phyloP scores from a whole-genome alignment of 2,329 filamentous ascomycete species.

The Xylaria arbuscula region DNA sequence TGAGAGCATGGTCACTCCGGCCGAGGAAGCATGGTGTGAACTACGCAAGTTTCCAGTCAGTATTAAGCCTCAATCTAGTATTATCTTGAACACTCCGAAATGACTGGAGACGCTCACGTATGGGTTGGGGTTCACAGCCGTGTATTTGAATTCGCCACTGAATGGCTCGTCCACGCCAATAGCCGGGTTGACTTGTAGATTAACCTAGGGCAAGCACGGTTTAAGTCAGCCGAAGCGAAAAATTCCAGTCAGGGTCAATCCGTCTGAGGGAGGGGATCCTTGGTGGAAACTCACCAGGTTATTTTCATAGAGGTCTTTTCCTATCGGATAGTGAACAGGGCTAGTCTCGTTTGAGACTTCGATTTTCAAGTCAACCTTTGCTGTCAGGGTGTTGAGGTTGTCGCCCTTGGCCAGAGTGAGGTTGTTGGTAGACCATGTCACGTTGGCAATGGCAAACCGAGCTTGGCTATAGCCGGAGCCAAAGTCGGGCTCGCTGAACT shows the following conservation, averaged over 20 bases:
- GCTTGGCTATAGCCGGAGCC: slow-evolving; percentile 20
- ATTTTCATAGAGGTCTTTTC: slow-evolving; percentile 25
- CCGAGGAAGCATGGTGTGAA: slow-evolving; percentile 37
- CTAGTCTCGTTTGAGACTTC: slow-evolving; percentile 32
- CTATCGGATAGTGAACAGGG: slow-evolving; percentile 33
- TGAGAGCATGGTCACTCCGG: slow-evolving; percentile 21
- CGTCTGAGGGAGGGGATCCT: background rate
- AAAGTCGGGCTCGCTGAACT: slow-evolving; percentile 32
- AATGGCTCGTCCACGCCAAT: slow-evolving; percentile 29
- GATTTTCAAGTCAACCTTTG: slow-evolving; percentile 28
- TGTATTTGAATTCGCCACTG: slow-evolving; percentile 31
- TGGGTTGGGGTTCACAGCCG: slow-evolving; percentile 29
- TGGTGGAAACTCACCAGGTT: slow-evolving; percentile 27
- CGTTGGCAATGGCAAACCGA: slow-evolving; percentile 34
- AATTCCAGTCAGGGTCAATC: background rate
- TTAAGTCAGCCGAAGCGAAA: background rate
- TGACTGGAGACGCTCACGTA: slow-evolving; percentile 18
- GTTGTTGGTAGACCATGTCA: slow-evolving; percentile 33
- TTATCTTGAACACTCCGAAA: no score
- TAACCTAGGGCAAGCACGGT: slow-evolving; percentile 12
- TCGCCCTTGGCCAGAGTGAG: slow-evolving; percentile 32
- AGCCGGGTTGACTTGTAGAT: slow-evolving; percentile 30
- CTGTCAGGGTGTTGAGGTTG: slow-evolving; percentile 26
- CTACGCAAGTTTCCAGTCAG: slow-evolving; percentile 15
- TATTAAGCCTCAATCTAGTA: background rate